Evolutionary conservation across 306 rosid species (phyloP).

Genomic region (Carpinus viminea): DNA sequence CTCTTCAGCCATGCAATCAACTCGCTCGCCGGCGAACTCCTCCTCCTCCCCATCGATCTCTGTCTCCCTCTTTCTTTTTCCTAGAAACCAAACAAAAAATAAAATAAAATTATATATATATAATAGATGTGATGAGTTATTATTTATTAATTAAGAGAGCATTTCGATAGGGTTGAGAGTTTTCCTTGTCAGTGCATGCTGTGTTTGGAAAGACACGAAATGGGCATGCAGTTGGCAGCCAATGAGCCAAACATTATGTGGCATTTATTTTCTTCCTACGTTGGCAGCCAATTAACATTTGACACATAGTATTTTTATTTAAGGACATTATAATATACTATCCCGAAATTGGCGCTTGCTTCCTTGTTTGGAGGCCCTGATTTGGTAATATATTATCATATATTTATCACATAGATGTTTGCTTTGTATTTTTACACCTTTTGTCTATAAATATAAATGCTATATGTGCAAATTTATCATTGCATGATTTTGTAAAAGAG

Average conservation of each 20-base stretch:
- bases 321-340: background rate
- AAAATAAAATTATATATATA: too few species aligned
- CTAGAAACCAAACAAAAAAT: too few species aligned
- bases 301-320: background rate
- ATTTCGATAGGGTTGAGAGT: background rate
- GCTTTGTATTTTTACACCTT: too few species aligned
- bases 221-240: conserved; percentile 16
- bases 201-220: conserved; percentile 20
- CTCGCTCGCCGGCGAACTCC: conserved; percentile 36
- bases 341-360: background rate
- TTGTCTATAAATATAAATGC: too few species aligned
- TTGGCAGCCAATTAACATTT: background rate
- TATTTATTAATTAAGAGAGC: background rate
- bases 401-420: too few species aligned
- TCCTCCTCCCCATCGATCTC: conserved; percentile 50
- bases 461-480: too few species aligned
- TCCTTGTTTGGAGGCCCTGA: background rate
- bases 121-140: too few species aligned
- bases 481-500: too few species aligned
- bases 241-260: conserved; percentile 1
- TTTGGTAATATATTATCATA: too few species aligned
- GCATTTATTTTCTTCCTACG: conserved; percentile 11
- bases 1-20: conserved; percentile 53
- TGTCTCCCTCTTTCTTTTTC: conserved; percentile 46
- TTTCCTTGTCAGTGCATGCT: background rate